Evolutionary conservation across 768 basidiomycete genomes (phyloP).

Genomic region (Cubamyces lactineus): DNA sequence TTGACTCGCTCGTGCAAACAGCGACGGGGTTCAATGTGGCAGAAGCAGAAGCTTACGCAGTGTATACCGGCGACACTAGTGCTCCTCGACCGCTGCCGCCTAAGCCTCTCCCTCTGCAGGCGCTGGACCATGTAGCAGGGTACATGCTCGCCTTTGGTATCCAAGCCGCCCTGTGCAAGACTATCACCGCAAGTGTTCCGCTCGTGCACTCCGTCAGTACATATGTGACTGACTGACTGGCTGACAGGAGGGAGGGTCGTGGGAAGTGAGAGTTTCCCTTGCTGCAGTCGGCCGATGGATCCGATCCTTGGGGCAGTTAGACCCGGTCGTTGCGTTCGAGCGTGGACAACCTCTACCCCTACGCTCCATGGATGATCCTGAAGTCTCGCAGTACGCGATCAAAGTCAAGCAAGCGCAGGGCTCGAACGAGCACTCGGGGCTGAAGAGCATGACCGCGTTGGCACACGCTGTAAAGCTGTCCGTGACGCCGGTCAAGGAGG

Average conservation of each 20-base stretch:
- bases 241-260: slow-evolving; percentile 59
- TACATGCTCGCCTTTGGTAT: slow-evolving; percentile 64
- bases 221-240: background rate
- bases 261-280: slow-evolving; percentile 62
- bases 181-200: slow-evolving; percentile 44
- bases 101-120: slow-evolving; percentile 56
- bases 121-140: slow-evolving; percentile 61
- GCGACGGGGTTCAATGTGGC: slow-evolving; percentile 62
- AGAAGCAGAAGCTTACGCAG: slow-evolving; percentile 52
- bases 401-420: slow-evolving; percentile 9
- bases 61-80: slow-evolving; percentile 29
- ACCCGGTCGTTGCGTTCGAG: slow-evolving; percentile 46
- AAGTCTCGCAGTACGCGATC: slow-evolving; percentile 36
- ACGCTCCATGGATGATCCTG: slow-evolving; percentile 37
- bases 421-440: background rate
- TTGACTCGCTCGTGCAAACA: slow-evolving; percentile 67
- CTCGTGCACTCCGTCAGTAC: background rate
- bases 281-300: slow-evolving; percentile 60
- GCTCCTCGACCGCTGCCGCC: slow-evolving; percentile 28
- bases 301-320: slow-evolving; percentile 52
- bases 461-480: slow-evolving; percentile 50
- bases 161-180: slow-evolving; percentile 56
- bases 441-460: slow-evolving; percentile 42
- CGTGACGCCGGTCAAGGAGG: slow-evolving; percentile 46
- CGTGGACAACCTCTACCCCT: slow-evolving; percentile 44